Evolutionary conservation across 768 basidiomycete species (phyloP).

Genomic region (Auricularia cornea): DNA sequence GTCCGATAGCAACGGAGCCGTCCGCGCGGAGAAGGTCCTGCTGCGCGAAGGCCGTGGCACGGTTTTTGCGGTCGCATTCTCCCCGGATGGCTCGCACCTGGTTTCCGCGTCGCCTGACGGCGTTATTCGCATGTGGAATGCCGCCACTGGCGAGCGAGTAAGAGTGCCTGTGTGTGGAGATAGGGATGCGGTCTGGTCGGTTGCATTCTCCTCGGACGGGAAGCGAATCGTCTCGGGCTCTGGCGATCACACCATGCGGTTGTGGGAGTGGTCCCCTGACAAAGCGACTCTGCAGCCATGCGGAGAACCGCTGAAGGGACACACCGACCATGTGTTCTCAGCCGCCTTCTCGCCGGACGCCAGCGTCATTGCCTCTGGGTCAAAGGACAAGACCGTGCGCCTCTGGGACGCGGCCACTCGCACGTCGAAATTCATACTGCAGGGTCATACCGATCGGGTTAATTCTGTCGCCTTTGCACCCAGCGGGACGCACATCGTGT

Average conservation of each 20-base stretch:
- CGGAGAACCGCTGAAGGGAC: conserved; percentile 9
- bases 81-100: conserved; percentile 18
- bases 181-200: conserved; percentile 16
- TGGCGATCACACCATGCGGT: conserved; percentile 18
- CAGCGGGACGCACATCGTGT: too few species aligned
- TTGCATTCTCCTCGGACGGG: conserved; percentile 25
- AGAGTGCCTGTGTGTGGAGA: conserved; percentile 11
- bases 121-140: conserved; percentile 23
- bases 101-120: conserved; percentile 23
- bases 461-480: too few species aligned
- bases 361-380: too few species aligned
- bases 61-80: conserved; percentile 13
- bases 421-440: conserved; percentile 9
- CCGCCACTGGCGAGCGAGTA: conserved; percentile 10
- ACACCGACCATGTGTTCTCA: conserved; percentile 9
- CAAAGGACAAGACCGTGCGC: conserved; percentile 37
- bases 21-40: background rate
- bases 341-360: conserved; percentile 15
- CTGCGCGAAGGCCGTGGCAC: too few species aligned
- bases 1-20: conserved; percentile 1
- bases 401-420: conserved; percentile 24
- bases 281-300: too few species aligned
- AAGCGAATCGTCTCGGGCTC: conserved; percentile 24
- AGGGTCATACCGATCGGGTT: conserved; percentile 5
- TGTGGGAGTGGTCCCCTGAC: conserved; percentile 10